Conservation (phyloP, 345 rosid genomes). For the Alliaria petiolata region DNA sequence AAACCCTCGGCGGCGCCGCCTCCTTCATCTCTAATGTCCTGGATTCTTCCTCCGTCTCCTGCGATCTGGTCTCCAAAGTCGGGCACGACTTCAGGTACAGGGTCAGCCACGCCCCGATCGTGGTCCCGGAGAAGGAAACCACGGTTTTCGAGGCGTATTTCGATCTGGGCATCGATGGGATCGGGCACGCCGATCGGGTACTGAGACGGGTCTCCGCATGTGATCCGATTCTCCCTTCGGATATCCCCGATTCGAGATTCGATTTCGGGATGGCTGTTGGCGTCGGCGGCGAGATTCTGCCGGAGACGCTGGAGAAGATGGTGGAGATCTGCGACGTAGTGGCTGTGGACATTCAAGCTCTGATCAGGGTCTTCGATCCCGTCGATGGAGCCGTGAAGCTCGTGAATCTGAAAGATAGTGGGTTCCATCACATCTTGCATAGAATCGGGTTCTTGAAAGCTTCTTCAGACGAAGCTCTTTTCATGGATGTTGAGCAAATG, state of each 20-base stretch:
- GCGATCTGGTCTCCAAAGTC: conserved; percentile 56
- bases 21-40: conserved; percentile 77
- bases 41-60: conserved; percentile 50
- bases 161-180: conserved; percentile 33
- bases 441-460: conserved; percentile 75
- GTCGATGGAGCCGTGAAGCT: conserved; percentile 68
- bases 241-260: conserved; percentile 56
- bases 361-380: conserved; percentile 64
- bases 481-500: conserved; percentile 77
- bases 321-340: conserved; percentile 64
- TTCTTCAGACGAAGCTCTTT: conserved; percentile 77
- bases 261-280: conserved; percentile 94
- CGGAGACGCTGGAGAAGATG: conserved; percentile 84
- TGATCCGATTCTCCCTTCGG: conserved; percentile 63
- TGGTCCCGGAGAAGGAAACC: conserved; percentile 43
- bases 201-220: conserved; percentile 67
- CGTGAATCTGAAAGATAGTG: conserved; percentile 54
- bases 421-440: conserved; percentile 55
- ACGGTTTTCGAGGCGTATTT: conserved; percentile 84
- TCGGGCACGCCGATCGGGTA: conserved; percentile 58
- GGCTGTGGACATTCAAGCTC: conserved; percentile 76
- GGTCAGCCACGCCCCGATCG: conserved; percentile 41
- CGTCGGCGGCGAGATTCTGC: conserved; percentile 87
- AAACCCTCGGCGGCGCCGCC: conserved; percentile 94
- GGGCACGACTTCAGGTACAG: conserved; percentile 71